These are phyloP conservation scores for Fusarium sp. DNA, from an alignment of 2,329 filamentous ascomycete genomes.

Conservation along the genomic window DNA sequence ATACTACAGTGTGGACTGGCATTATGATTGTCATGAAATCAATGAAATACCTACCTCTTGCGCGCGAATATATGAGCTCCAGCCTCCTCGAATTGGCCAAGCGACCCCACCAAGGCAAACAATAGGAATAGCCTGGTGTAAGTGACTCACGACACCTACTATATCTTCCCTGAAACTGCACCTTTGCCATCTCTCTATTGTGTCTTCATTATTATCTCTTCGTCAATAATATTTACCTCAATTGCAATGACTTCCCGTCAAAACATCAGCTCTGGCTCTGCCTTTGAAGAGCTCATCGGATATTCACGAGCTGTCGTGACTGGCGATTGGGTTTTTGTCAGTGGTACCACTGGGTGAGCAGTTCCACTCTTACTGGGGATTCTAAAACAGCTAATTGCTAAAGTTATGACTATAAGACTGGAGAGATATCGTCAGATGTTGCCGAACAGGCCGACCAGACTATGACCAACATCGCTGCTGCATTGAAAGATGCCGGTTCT, in stretches of 20 bases:
- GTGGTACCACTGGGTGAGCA: conserved; percentile 62
- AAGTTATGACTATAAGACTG: conserved; percentile 62
- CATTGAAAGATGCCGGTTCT: conserved; percentile 55
- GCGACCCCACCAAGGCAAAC: neutral
- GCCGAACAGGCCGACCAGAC: conserved; percentile 60
- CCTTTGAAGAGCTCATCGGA: conserved; percentile 62
- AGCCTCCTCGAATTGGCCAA: neutral
- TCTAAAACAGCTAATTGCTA: neutral
- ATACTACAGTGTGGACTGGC: conserved; percentile 26
- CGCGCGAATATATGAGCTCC: neutral
- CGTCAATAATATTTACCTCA: neutral
- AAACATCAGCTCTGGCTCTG: conserved; percentile 59
- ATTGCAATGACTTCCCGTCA: conserved; percentile 45
- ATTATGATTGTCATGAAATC: conserved; percentile 2
- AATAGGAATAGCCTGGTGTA: conserved; percentile 3
- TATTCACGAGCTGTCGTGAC: conserved; percentile 64
- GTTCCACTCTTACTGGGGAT: neutral
- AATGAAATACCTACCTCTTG: conserved; percentile 14
- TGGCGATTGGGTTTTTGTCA: conserved; percentile 62
- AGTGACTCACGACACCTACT: conserved; percentile 13
- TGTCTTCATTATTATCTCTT: neutral
- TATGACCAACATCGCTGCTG: conserved; percentile 57
- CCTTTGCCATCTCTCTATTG: neutral
- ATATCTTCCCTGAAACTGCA: neutral
- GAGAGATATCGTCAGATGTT: conserved; percentile 55